Evolutionary conservation across 2,329 filamentous ascomycete species (phyloP), one percentile per base, ranked within the genome.

Genomic region (Phialophora tarda): DNA sequence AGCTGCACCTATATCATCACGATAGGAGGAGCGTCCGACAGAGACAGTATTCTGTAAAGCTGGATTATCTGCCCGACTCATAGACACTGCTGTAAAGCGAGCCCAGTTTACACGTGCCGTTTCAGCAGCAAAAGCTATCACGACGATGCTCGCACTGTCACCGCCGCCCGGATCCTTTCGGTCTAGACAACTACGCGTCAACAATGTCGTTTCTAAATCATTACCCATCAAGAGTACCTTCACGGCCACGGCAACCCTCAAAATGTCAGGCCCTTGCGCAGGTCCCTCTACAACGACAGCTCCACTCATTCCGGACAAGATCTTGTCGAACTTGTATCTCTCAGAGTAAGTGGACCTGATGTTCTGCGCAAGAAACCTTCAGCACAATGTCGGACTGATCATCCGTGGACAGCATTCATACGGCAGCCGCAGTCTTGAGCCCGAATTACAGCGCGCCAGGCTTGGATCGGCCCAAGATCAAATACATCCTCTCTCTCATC

Each of bases 281-380:
- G 32, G 26, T 14, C 63, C 68, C 4, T 70, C 68, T n/a, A 68
- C 63, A 8, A 70, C 67, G 21, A 67, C 60, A 28, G 68, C 68
- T 8, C 69, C 69, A 14, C 41, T 70, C 7, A 64, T 70, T n/a
- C 69, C 66, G 24, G 69, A 70, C 44, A 63, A 63, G 50, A 67
- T 70, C 24, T 38, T 70, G 30, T 66, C 68, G 4, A 65, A 66
- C 24, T n/a, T 71, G 34, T 71, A 69, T 34, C 30, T 71, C 2
- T 68, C 68, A 32, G 68, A 70, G 69, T 70, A 59, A 63, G 69
- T 66, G 14, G 30, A 26, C 17, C 5, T 44, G 30, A 30, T 34
- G 56, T 11, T n/a, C 10, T 26, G 12, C 28, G 24, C 23, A 12
- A 54, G 10, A 24, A 23, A 8, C n/a, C 23, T 28, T 24, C 5